phyloP scores from a whole-genome alignment of 1,139 yeast genomes.

The Yamadazyma atlantica region DNA sequence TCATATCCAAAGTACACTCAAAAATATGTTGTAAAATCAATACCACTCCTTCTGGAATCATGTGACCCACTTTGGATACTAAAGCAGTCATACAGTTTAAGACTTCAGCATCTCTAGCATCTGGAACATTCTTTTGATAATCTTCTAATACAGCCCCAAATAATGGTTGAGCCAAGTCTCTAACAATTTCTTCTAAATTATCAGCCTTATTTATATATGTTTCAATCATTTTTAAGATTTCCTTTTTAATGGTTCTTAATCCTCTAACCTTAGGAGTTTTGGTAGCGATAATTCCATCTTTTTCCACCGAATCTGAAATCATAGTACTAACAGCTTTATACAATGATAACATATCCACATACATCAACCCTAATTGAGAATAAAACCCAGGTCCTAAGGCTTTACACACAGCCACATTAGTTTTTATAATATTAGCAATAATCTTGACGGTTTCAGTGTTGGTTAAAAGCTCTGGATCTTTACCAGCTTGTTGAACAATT shows the following conservation, averaged over 20 bases:
- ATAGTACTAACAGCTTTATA: constrained; percentile 89
- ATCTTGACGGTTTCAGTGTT: constrained; percentile 89
- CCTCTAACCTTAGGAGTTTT: constrained; percentile 96
- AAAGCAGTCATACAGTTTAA: constrained; percentile 91
- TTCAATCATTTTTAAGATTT: constrained; percentile 84
- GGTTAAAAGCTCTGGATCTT: constrained; percentile 78
- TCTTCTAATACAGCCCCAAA: constrained; percentile 87
- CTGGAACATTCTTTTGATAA: constrained; percentile 85
- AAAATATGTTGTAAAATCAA: constrained; percentile 86
- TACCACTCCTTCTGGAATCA: constrained; percentile 90
- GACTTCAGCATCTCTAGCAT: constrained; percentile 97
- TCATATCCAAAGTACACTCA: constrained; percentile 93
- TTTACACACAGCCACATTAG: constrained; percentile 91
- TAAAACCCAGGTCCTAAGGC: constrained; percentile 92
- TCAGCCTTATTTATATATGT: constrained; percentile 86
- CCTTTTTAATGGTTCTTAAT: constrained; percentile 93
- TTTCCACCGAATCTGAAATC: constrained; percentile 78
- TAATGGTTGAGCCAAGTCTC: constrained; percentile 80
- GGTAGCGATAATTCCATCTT: constrained; percentile 83
- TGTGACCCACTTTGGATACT: constrained; percentile 80
- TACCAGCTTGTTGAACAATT: constrained; percentile 83
- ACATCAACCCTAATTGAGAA: constrained; percentile 83
- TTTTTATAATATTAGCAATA: constrained; percentile 88
- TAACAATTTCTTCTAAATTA: constrained; percentile 81
- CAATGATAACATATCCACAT: constrained; percentile 84